phyloP scores from a whole-genome alignment of 2,329 filamentous ascomycete genomes.

The Basipetospora sp. region DNA sequence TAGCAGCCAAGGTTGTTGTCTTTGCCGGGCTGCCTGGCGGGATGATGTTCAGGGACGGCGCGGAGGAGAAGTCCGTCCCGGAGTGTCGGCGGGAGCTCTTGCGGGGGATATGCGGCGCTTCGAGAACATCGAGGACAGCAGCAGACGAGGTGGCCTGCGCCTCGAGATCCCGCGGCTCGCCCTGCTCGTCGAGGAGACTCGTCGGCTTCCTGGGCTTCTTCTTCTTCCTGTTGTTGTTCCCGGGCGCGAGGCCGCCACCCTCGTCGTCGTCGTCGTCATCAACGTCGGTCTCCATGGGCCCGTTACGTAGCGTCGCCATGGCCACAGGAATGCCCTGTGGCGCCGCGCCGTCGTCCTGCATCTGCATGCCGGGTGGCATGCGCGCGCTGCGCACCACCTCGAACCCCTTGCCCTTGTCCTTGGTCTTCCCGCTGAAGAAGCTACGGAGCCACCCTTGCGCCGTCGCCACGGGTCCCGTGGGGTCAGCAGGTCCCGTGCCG shows the following conservation, averaged over 20 bases:
- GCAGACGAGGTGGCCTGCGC: slow-evolving; percentile 26
- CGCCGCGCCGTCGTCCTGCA: slow-evolving; percentile 44
- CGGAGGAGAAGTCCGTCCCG: slow-evolving; percentile 19
- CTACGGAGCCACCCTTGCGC: slow-evolving; percentile 79
- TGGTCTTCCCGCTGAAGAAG: slow-evolving; percentile 69
- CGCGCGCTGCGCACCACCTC: slow-evolving; percentile 85
- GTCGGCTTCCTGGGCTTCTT: slow-evolving; percentile 22
- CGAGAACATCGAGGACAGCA: slow-evolving; percentile 14
- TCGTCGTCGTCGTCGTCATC: slow-evolving; percentile 21
- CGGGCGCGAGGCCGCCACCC: not conserved
- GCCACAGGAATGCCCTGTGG: slow-evolving; percentile 53
- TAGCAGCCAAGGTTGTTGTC: slow-evolving; percentile 5
- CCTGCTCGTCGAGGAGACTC: slow-evolving; percentile 9
- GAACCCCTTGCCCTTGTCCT: slow-evolving; percentile 91
- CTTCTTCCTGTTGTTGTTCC: slow-evolving; percentile 11
- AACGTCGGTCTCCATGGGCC: slow-evolving; percentile 51
- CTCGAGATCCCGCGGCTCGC: slow-evolving; percentile 18
- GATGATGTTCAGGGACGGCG: slow-evolving; percentile 22
- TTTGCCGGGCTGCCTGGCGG: slow-evolving; percentile 8
- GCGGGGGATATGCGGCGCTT: slow-evolving; percentile 48
- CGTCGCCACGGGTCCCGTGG: slow-evolving; percentile 76
- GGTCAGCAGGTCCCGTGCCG: slow-evolving; percentile 87
- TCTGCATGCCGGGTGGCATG: slow-evolving; percentile 50
- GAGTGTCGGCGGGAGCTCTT: slow-evolving; percentile 57
- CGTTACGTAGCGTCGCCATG: slow-evolving; percentile 43